phyloP scores from a whole-genome alignment of 495 filamentous ascomycete species.

The Amphirosellinia nigrospora region DNA sequence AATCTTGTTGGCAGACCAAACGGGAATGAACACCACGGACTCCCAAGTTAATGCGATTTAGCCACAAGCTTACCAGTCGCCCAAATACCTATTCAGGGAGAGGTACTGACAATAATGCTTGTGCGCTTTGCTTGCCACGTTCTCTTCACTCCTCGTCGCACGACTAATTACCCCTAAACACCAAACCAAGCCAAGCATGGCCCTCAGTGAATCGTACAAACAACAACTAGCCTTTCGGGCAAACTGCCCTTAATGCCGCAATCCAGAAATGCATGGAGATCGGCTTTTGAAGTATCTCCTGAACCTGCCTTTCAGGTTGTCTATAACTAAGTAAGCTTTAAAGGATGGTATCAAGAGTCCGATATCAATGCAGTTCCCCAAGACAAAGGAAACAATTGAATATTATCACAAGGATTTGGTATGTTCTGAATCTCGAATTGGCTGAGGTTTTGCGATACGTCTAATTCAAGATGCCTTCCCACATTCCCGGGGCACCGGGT shows the following conservation, averaged over 20 bases:
- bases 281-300: constrained; percentile 35
- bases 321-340: constrained; percentile 39
- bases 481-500: constrained; percentile 63
- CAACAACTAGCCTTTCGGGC: constrained; percentile 36
- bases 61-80: constrained; percentile 10
- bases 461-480: constrained; percentile 60
- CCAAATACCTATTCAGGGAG: neutral
- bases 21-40: constrained; percentile 14
- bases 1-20: constrained; percentile 5
- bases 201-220: constrained; percentile 38
- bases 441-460: constrained; percentile 5
- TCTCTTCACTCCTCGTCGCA: neutral
- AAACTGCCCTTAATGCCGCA: constrained; percentile 35
- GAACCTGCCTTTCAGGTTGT: constrained; percentile 34
- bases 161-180: constrained; percentile 30
- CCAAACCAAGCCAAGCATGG: constrained; percentile 26
- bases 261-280: constrained; percentile 43
- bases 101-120: neutral
- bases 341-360: constrained; percentile 40
- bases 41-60: constrained; percentile 19
- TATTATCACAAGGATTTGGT: constrained; percentile 42
- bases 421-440: constrained; percentile 26
- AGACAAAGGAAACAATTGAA: constrained; percentile 41
- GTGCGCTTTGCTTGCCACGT: constrained; percentile 15
- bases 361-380: constrained; percentile 32